These are phyloP conservation scores for Cupressus sempervirens DNA, from an alignment of 75 land plant genomes.

Conservation along the genomic window DNA sequence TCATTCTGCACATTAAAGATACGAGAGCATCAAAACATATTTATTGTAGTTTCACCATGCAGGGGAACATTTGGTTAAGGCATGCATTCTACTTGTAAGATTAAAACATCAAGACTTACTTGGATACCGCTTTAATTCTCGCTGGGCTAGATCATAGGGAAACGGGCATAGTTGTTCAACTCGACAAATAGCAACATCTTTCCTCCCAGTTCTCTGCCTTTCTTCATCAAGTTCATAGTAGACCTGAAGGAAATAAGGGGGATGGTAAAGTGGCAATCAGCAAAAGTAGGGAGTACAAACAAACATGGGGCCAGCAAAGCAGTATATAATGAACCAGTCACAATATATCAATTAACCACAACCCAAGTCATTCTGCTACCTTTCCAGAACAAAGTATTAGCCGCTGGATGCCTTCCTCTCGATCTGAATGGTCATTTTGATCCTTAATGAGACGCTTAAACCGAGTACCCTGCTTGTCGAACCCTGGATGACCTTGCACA, in stretches of 20 bases:
- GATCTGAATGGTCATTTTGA: slow-evolving; percentile 61
- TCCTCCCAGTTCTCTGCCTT: slow-evolving; percentile 40
- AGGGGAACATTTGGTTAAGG: neutral
- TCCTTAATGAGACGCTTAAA: slow-evolving; percentile 94
- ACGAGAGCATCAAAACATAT: neutral
- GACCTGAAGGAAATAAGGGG: slow-evolving; percentile 35
- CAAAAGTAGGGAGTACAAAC: neutral
- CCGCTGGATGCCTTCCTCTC: slow-evolving; percentile 69
- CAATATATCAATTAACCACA: neutral
- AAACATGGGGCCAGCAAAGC: neutral
- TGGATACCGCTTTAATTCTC: slow-evolving; percentile 91
- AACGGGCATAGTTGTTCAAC: slow-evolving; percentile 95
- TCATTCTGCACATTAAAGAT: neutral
- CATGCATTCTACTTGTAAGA: neutral
- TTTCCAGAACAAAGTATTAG: slow-evolving; percentile 92
- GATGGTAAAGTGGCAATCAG: neutral
- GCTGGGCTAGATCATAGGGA: slow-evolving; percentile 81
- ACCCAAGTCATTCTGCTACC: slow-evolving; percentile 27
- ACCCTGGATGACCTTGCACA: slow-evolving; percentile 85
- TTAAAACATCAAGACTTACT: slow-evolving; percentile 43
- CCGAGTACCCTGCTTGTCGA: slow-evolving; percentile 96
- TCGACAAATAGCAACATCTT: slow-evolving; percentile 88
- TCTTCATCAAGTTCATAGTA: slow-evolving; percentile 94
- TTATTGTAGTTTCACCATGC: neutral
- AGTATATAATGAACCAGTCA: neutral